Percentiles rank a stretch among this genome's conserved stretches.
Evolutionary conservation across 805 yeast genomes (phyloP).

Genomic region (Suhomyces sp.): DNA sequence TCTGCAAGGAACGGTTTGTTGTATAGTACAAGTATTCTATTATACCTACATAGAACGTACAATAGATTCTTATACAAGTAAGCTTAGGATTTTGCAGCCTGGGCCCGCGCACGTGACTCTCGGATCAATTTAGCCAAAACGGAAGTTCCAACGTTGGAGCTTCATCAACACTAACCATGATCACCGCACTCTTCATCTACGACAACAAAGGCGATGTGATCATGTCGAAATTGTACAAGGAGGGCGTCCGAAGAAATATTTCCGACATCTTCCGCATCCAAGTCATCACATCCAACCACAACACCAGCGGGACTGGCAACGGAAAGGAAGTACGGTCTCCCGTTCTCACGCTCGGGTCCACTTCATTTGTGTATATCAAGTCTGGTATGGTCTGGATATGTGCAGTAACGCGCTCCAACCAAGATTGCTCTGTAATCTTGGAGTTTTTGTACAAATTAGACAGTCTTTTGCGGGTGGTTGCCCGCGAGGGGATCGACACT

Average conservation of each 20-base stretch:
- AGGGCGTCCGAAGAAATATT: conserved; percentile 73
- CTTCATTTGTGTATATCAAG: conserved; percentile 79
- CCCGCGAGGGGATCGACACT: conserved; percentile 13
- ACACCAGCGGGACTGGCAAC: conserved; percentile 12
- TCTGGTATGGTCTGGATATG: conserved; percentile 69
- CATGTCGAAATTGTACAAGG: conserved; percentile 68
- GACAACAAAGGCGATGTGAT: conserved; percentile 81
- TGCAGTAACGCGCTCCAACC: conserved; percentile 85
- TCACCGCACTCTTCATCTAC: conserved; percentile 76
- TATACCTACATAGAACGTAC: too few relatives aligned
- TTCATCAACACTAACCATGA: conserved; percentile 47
- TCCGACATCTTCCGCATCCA: conserved; percentile 91
- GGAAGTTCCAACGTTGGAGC: background rate
- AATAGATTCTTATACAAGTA: too few relatives aligned
- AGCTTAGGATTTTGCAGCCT: background rate
- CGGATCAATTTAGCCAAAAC: background rate
- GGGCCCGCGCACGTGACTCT: background rate
- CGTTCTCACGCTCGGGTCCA: conserved; percentile 80
- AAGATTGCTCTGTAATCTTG: conserved; percentile 74
- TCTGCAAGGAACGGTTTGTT: too few relatives aligned
- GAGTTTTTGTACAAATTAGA: conserved; percentile 73
- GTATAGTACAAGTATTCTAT: too few relatives aligned
- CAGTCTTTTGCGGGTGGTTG: conserved; percentile 42
- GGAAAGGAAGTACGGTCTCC: conserved; percentile 34
- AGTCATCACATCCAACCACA: conserved; percentile 60